phyloP scores from a whole-genome alignment of 495 filamentous ascomycete species.

The Cryomyces minteri region DNA sequence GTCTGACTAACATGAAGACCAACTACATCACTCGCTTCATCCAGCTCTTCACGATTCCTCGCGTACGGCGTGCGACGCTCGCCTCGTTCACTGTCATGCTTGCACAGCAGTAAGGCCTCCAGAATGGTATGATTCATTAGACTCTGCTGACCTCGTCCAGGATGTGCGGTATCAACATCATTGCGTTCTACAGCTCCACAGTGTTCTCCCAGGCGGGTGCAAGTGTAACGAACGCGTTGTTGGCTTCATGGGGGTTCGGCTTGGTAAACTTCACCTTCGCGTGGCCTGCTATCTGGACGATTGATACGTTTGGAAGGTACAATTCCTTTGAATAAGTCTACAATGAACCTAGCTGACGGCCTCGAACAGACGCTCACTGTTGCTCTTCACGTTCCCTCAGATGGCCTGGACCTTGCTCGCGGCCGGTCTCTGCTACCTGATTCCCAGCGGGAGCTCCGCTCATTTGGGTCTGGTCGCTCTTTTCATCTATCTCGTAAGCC shows the following conservation, averaged over 20 bases:
- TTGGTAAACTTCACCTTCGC: slow-evolving; percentile 8
- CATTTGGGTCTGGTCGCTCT: slow-evolving; percentile 28
- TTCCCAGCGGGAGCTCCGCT: background rate
- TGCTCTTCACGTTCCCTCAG: slow-evolving; percentile 13
- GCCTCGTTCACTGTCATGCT: slow-evolving; percentile 51
- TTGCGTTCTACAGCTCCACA: slow-evolving; percentile 6
- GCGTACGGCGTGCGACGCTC: slow-evolving; percentile 46
- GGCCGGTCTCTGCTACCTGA: slow-evolving; percentile 9
- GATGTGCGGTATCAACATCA: slow-evolving; percentile 1
- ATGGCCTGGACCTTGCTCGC: slow-evolving; percentile 11
- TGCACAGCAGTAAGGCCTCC: slow-evolving; percentile 54
- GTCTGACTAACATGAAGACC: slow-evolving; percentile 1
- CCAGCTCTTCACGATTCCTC: slow-evolving; percentile 50
- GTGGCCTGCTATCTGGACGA: slow-evolving; percentile 5
- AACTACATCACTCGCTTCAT: slow-evolving; percentile 35
- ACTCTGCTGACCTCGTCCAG: background rate
- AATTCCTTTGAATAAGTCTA: background rate
- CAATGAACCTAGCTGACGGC: background rate
- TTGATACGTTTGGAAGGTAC: slow-evolving; percentile 5
- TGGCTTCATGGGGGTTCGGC: slow-evolving; percentile 4
- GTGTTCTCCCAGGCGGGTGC: slow-evolving; percentile 4
- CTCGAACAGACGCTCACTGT: slow-evolving; percentile 7
- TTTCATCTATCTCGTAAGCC: slow-evolving; percentile 39
- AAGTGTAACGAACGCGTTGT: background rate
- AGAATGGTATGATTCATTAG: slow-evolving; percentile 22